phyloP scores from a whole-genome alignment of 2,329 filamentous ascomycete species.

The Paracorniculantispora psalliotae region DNA sequence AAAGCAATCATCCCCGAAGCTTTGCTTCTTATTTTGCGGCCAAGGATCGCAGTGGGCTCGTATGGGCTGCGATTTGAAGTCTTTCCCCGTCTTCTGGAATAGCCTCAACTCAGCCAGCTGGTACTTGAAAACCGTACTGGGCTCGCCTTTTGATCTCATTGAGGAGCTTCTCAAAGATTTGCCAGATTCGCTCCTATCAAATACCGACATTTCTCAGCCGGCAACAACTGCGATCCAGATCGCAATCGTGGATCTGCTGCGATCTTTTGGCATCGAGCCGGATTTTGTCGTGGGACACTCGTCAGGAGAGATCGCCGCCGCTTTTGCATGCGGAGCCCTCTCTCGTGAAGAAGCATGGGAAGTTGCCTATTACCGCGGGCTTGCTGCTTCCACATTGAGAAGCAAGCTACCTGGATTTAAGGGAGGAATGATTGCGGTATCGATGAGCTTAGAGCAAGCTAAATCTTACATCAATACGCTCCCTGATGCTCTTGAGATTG shows the following conservation, averaged over 20 bases:
- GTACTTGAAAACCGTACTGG: constrained; percentile 27
- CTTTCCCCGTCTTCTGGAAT: constrained; percentile 36
- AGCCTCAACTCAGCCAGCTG: constrained; percentile 31
- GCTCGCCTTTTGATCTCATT: constrained; percentile 29
- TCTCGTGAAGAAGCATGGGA: constrained; percentile 34
- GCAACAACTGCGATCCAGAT: constrained; percentile 39
- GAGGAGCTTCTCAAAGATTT: constrained; percentile 30
- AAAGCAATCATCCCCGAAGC: constrained; percentile 22
- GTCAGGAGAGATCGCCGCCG: constrained; percentile 43
- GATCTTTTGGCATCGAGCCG: constrained; percentile 28
- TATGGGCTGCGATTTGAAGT: constrained; percentile 39
- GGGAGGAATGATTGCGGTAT: constrained; percentile 39
- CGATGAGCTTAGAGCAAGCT: constrained; percentile 27
- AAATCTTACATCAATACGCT: constrained; percentile 22
- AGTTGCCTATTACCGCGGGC: constrained; percentile 38
- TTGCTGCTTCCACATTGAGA: constrained; percentile 27
- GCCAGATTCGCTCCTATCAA: constrained; percentile 25
- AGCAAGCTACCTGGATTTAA: constrained; percentile 23
- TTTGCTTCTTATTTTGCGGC: constrained; percentile 40
- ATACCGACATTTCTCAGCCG: constrained; percentile 35
- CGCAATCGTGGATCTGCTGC: constrained; percentile 37
- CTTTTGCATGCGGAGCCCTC: constrained; percentile 35
- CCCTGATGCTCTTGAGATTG: constrained; percentile 28
- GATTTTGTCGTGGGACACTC: constrained; percentile 39
- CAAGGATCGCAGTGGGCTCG: constrained; percentile 39